phyloP scores from a whole-genome alignment of 1,139 yeast species.

The Hemisphaericaspora subhashii region DNA sequence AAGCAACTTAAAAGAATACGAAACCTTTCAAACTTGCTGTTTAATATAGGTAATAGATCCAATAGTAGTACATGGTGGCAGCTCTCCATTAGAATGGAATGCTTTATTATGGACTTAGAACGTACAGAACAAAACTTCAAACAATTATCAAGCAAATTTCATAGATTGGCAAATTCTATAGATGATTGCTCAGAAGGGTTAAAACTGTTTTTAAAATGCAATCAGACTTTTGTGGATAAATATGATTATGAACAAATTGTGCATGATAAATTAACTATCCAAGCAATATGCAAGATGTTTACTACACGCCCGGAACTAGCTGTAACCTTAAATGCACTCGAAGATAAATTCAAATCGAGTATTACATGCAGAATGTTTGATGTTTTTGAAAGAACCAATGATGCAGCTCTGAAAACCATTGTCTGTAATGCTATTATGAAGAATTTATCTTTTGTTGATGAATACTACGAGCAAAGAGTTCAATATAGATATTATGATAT shows the following conservation, averaged over 20 bases:
- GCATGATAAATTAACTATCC: slow-evolving; percentile 3
- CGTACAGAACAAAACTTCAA: slow-evolving; percentile 15
- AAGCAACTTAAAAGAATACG: slow-evolving; percentile 29
- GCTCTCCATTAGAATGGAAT: slow-evolving; percentile 23
- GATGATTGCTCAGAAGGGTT: neutral
- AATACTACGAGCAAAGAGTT: slow-evolving; percentile 12
- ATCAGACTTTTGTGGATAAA: neutral
- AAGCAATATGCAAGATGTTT: slow-evolving; percentile 7
- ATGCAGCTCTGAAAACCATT: slow-evolving; percentile 13
- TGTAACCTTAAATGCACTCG: slow-evolving; percentile 1
- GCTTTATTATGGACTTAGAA: slow-evolving; percentile 15
- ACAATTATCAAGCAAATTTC: slow-evolving; percentile 18
- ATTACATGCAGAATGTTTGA: slow-evolving; percentile 10
- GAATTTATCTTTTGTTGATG: slow-evolving; percentile 14
- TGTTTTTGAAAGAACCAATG: slow-evolving; percentile 15
- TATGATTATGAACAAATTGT: neutral
- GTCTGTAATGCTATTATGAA: slow-evolving; percentile 18
- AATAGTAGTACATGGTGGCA: slow-evolving; percentile 14
- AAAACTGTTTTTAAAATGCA: neutral
- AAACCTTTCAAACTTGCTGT: slow-evolving; percentile 28
- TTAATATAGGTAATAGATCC: slow-evolving; percentile 18
- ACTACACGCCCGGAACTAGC: slow-evolving; percentile 3
- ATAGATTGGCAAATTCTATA: slow-evolving; percentile 17
- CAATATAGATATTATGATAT: slow-evolving; percentile 23
- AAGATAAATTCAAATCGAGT: slow-evolving; percentile 8